phyloP scores from a whole-genome alignment of 1,139 yeast species.

The Candida neerlandica region DNA sequence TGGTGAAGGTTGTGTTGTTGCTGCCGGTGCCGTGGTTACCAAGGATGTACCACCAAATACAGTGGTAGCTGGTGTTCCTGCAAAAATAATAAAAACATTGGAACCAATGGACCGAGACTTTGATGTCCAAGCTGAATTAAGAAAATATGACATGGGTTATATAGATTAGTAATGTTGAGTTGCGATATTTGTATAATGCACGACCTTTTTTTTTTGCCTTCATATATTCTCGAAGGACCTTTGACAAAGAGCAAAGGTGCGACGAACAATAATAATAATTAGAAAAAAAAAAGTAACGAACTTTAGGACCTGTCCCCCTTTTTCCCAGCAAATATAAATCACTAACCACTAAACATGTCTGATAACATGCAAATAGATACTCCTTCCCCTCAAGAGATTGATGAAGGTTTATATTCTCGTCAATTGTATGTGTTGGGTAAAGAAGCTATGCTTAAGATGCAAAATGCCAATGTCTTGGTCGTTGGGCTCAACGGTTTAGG shows the following conservation, averaged over 20 bases:
- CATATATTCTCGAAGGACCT: not conserved
- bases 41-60: slow-evolving; percentile 54
- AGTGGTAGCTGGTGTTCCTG: slow-evolving; percentile 66
- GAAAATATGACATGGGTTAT: slow-evolving; percentile 15
- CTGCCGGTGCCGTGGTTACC: slow-evolving; percentile 67
- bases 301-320: slow-evolving; percentile 2
- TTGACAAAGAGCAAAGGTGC: not conserved
- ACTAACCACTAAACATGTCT: slow-evolving; percentile 13
- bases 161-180: slow-evolving; percentile 2
- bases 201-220: slow-evolving; percentile 4
- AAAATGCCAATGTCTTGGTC: slow-evolving; percentile 82
- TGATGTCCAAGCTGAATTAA: slow-evolving; percentile 14
- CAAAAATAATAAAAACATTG: slow-evolving; percentile 44
- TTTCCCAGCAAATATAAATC: not conserved
- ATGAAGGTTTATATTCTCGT: slow-evolving; percentile 92
- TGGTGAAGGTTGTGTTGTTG: slow-evolving; percentile 65
- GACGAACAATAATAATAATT: not conserved
- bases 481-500: slow-evolving; percentile 93
- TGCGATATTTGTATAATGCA: slow-evolving; percentile 2
- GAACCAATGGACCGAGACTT: slow-evolving; percentile 18
- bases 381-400: slow-evolving; percentile 59
- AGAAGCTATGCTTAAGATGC: slow-evolving; percentile 98
- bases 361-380: slow-evolving; percentile 57
- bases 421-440: slow-evolving; percentile 92
- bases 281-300: not conserved